Percentiles rank a stretch among this genome's conserved stretches.
Evolutionary conservation across 2,329 filamentous ascomycete species (phyloP).

Genomic region (Colletotrichum spaethianum): DNA sequence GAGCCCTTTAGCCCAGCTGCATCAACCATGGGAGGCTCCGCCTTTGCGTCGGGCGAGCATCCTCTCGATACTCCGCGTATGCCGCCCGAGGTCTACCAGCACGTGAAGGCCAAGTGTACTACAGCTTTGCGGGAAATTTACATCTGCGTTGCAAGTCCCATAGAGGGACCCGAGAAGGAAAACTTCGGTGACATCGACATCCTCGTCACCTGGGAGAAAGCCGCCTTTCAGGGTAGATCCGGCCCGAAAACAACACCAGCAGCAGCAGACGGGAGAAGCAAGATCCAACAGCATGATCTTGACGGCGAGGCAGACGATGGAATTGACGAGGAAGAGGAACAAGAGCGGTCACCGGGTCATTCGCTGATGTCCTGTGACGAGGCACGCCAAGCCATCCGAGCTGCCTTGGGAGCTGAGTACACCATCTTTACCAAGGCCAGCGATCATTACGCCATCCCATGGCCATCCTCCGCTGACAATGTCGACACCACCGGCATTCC

Average conservation of each 20-base stretch:
- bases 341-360: neutral
- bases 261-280: neutral
- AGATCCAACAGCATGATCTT: neutral
- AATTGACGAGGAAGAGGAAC: neutral
- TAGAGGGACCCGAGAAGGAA: slow-evolving; percentile 78
- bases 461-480: slow-evolving; percentile 54
- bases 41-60: slow-evolving; percentile 64
- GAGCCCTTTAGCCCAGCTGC: too few relatives aligned
- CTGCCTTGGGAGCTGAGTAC: slow-evolving; percentile 61
- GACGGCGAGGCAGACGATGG: neutral
- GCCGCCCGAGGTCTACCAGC: slow-evolving; percentile 68
- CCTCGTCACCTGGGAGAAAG: slow-evolving; percentile 62
- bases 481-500: neutral
- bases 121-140: slow-evolving; percentile 66
- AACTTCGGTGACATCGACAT: slow-evolving; percentile 83
- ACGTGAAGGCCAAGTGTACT: slow-evolving; percentile 62
- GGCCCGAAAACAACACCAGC: too few relatives aligned
- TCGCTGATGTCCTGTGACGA: neutral
- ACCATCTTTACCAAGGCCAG: slow-evolving; percentile 48
- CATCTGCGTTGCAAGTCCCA: slow-evolving; percentile 68
- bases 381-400: slow-evolving; percentile 19
- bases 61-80: slow-evolving; percentile 77
- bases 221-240: slow-evolving; percentile 33
- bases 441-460: slow-evolving; percentile 68
- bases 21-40: slow-evolving; percentile 74